These are phyloP conservation scores for Backusella psychrophila DNA, from an alignment of 192 early-diverging fungal species.

Conservation along the genomic window DNA sequence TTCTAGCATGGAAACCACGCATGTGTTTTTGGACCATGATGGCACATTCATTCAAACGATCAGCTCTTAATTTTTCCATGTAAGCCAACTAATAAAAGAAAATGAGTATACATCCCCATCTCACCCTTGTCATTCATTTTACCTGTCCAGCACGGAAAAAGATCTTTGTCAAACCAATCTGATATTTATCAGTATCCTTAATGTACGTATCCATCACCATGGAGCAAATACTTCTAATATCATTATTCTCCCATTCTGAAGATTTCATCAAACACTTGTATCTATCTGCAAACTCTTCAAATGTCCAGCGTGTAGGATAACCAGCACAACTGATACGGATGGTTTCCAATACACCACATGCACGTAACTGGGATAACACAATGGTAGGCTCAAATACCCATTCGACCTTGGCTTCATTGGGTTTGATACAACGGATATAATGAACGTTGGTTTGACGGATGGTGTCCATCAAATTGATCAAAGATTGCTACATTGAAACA, in stretches of 20 bases:
- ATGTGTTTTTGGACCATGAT: conserved; percentile 88
- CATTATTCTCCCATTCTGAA: conserved; percentile 43
- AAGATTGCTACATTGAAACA: conserved; percentile 49
- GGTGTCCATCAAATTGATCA: conserved; percentile 94
- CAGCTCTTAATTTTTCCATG: conserved; percentile 86
- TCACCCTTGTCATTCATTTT: neutral
- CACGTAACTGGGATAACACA: conserved; percentile 91
- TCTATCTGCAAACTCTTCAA: conserved; percentile 87
- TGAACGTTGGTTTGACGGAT: conserved; percentile 90
- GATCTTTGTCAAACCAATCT: conserved; percentile 93
- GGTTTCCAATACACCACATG: conserved; percentile 99
- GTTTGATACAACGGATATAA: conserved; percentile 99
- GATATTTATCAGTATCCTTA: conserved; percentile 81
- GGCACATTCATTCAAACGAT: conserved; percentile 80
- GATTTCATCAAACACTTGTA: conserved; percentile 59
- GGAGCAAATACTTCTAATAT: conserved; percentile 56
- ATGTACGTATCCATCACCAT: conserved; percentile 66
- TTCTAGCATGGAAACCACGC: conserved; percentile 63
- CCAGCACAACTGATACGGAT: conserved; percentile 99
- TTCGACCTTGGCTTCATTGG: conserved; percentile 89
- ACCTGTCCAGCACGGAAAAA: conserved; percentile 97
- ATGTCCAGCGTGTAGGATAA: conserved; percentile 91
- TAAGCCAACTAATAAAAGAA: conserved; percentile 52
- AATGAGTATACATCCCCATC: neutral
- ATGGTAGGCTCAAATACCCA: conserved; percentile 94